Evolutionary conservation across 805 yeast genomes (phyloP), one percentile per base, ranked within the genome.

Genomic region (Candida hungchunana): DNA sequence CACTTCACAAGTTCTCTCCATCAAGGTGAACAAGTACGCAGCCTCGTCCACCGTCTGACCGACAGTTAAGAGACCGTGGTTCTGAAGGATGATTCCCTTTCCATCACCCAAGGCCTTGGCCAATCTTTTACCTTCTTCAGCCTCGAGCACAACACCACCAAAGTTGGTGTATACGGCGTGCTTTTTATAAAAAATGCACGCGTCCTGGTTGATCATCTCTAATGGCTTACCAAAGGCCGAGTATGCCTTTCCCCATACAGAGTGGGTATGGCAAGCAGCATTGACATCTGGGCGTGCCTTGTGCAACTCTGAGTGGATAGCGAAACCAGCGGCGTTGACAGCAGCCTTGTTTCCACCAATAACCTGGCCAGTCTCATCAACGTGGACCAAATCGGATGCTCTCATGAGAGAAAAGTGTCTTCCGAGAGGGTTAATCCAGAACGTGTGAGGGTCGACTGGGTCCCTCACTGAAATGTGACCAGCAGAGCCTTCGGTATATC

Each of bases 401-500:
- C 65, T 72, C 53, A 79, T 60, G 29, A 73, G 54, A 15, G 73
- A 68, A 57, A 82, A 86, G 59, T 86, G 95, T 46, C 69, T 71
- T n/a, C 82, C 90, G 44, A 86, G 64, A 4, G 96, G 95, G 60
- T 86, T 86, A 56, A 86, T 83, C 95, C 95, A 86, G 58, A 86
- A 86, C 4, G 90, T 82, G 30, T 67, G 56, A n/a, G 82, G 82
- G 45, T 80, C 77, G 29, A 82, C 77, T 3, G 96, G 95, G 53
- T 86, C 96, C 48, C 93, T 71, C 9, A 86, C 71, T 7, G 93
- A 81, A 39, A 86, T 85, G 55, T 86, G 96, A 16, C 96, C 96
- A 0, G 95, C 87, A 15, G 77, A 59, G 12, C 95, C 95, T 56
- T 83, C 87, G 13, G 78, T 67, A 59, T 63, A 85, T 13, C 85